Evolutionary conservation across 176 grass and related monocot species (phyloP), one percentile per base, ranked within the genome.

Genomic region (Alloteropsis semialata): DNA sequence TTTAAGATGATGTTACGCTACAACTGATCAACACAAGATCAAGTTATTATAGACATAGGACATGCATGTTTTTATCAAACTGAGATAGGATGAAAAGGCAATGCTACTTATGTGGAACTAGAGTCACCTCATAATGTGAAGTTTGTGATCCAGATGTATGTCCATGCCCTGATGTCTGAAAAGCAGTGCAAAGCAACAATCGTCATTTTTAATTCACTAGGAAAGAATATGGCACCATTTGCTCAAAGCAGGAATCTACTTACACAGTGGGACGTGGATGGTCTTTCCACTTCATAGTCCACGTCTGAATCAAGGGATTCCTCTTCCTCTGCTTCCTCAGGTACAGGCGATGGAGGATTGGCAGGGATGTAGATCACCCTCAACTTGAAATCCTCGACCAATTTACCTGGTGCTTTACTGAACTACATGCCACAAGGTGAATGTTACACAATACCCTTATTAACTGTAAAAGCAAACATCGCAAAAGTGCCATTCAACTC

Each of bases 331-430:
- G 83, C 75, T 79, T 92, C 96, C 88, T 99, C 96, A 33, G 96
- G 91, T 37, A 99, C 96, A 15, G 93, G 93, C 25, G 96, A 99
- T 22, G 96, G 96, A 74, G 96, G 93, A 89, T 99, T 99, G 6
- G 91, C 93, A 78, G 89, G 89, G 74, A 99, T 83, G 67, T 99
- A 99, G 80, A 99, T 30, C 57, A 99, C 93, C 53, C 91, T 60
- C 80, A 99, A 21, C 81, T 99, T 99, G 77, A 86, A 90, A 76
- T 99, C 96, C 82, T 99, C 91, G 18, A 99, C 82, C 50, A 87
- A 65, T 77, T 90, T 96, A 33, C 85, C 91, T 24, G 87, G 63
- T 85, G 36, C 77, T 84, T 88, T 99, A 69, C 83, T 85, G 76
- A 99, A 99, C 96, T 96, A 78, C 68, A 82, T 46, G 25, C 19